Evolutionary conservation across 139 green algal genomes (phyloP), one percentile per base, ranked within the genome.

Genomic region (Micractinium sp.): DNA sequence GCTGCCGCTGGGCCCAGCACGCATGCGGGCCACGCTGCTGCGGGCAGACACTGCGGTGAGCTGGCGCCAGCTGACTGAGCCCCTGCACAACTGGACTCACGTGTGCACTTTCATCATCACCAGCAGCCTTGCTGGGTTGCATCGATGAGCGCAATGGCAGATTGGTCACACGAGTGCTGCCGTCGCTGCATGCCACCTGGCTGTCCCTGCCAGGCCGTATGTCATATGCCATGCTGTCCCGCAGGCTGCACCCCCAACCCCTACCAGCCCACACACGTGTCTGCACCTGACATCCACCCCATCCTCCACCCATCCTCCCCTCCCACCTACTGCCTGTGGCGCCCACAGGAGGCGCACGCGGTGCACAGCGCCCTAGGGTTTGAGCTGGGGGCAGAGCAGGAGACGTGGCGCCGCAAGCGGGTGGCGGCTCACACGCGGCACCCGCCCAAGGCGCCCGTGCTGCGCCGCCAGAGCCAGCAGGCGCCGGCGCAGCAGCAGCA

Each of bases 331-430:
- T n/a, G 12, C 19, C 33, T 23, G n/a, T 73, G 63, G 38, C 19
- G 25, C 47, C 35, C 78, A 38, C 83, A 87, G 83, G 83, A 66
- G 38, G 83, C 83, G 27, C 36, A 15, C 14, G 83, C 38, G 18
- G 83, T 87, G 83, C 83, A 87, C 20, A 39, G 33, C 9, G 67
- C 38, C 15, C 67, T 87, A 16, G 18, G 66, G 0, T 81, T 87
- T 20, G 67, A 87, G 27, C 38, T 67, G 66, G 63, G 22, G 33
- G 35, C 31, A 0, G 83, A 87, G 83, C 67, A 79, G 67, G 63
- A 66, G 67, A 67, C 83, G 29, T 87, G 83, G 83, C 83, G 41
- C 22, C 63, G 38, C 83, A 87, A 87, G 67, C 83, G 67, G 18
- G 19, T n/a, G 7, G 56, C 60, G 5, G 81, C 81, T 1, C 38